phyloP scores from a whole-genome alignment of 176 grass and related monocot genomes.

The Zizania latifolia region DNA sequence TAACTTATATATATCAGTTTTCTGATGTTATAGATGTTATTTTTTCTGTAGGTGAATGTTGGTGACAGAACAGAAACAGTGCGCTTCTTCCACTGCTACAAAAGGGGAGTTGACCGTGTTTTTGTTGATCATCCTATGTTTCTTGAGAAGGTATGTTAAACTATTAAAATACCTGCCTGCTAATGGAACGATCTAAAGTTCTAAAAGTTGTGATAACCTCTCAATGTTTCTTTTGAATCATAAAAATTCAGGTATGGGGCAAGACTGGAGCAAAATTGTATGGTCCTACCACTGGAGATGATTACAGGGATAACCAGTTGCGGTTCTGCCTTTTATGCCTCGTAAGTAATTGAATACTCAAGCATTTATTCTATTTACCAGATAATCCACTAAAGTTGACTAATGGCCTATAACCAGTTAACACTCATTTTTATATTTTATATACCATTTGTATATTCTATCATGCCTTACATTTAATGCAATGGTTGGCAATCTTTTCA shows the following conservation, averaged over 20 bases:
- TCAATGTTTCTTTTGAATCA: constrained; percentile 1
- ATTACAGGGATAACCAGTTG: constrained; percentile 77
- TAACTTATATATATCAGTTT: not conserved
- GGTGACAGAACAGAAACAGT: constrained; percentile 47
- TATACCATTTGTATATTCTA: not conserved
- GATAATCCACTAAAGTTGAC: no score
- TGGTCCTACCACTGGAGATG: constrained; percentile 74
- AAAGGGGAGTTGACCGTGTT: constrained; percentile 68
- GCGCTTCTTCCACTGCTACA: constrained; percentile 65
- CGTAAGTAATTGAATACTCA: constrained; percentile 41
- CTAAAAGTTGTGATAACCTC: not conserved
- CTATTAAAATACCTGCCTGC: not conserved
- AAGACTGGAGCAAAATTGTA: constrained; percentile 88
- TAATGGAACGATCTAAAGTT: not conserved
- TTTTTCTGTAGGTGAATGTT: constrained; percentile 46
- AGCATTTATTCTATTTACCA: not conserved
- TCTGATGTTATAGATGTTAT: constrained; percentile 1
- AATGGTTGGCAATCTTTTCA: not conserved
- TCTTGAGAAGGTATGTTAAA: constrained; percentile 47
- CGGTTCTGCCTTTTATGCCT: constrained; percentile 78
- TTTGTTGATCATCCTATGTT: constrained; percentile 73
- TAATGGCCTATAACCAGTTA: no score
- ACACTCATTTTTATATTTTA: not conserved
- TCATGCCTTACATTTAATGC: not conserved
- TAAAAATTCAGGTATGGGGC: constrained; percentile 70